Evolutionary conservation across 116 monocot genomes (phyloP).

Genomic region (Phalaenopsis hybrid): DNA sequence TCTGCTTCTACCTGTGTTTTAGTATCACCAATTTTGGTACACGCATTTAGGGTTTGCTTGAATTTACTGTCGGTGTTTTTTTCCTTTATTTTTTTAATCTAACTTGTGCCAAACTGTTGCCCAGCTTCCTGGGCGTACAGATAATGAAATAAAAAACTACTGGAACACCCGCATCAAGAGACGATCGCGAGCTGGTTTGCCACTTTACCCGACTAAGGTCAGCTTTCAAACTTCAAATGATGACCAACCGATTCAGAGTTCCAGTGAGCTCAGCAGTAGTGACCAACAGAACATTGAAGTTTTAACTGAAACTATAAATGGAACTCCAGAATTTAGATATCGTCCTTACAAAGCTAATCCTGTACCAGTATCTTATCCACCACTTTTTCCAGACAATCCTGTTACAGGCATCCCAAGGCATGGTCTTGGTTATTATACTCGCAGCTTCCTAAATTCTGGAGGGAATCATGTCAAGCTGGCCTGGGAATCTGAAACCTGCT

Average conservation of each 20-base stretch:
- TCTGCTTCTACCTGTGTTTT: too few relatives aligned
- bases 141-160: conserved; percentile 51
- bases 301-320: neutral
- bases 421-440: neutral
- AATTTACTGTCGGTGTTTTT: neutral
- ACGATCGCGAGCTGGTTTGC: conserved; percentile 31
- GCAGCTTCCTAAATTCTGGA: neutral
- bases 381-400: conserved; percentile 2
- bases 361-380: conserved; percentile 6
- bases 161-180: conserved; percentile 45
- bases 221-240: conserved; percentile 17
- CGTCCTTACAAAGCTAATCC: conserved; percentile 3
- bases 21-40: too few relatives aligned
- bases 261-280: neutral
- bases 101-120: neutral
- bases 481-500: neutral
- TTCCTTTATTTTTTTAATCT: neutral
- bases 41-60: too few relatives aligned
- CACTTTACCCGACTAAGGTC: conserved; percentile 24
- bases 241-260: conserved; percentile 6
- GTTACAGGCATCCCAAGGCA: neutral
- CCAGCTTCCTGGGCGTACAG: conserved; percentile 39
- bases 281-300: conserved; percentile 9
- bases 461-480: neutral
- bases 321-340: conserved; percentile 9